These are phyloP conservation scores for Omphalotus guepiniiformis DNA, from an alignment of 768 basidiomycete species.

Conservation along the genomic window DNA sequence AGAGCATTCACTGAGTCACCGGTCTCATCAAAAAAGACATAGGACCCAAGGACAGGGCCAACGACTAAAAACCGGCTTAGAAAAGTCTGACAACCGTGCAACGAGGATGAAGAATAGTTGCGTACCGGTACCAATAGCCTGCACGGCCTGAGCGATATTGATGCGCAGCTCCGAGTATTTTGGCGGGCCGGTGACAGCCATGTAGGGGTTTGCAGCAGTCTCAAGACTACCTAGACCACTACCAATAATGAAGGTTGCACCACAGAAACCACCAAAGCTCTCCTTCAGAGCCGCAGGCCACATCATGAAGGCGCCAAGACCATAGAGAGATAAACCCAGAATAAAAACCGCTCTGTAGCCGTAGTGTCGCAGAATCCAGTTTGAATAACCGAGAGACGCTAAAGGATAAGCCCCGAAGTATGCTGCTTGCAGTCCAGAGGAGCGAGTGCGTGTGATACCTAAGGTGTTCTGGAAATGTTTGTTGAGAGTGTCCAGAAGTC, in stretches of 20 bases:
- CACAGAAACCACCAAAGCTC: conserved; percentile 32
- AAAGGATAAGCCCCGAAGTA: conserved; percentile 33
- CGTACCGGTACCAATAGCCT: conserved; percentile 24
- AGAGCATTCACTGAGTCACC: conserved; percentile 26
- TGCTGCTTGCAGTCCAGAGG: conserved; percentile 30
- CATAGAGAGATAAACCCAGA: conserved; percentile 26
- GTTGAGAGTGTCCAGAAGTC: conserved; percentile 30
- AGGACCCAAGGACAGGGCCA: conserved; percentile 29
- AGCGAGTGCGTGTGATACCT: conserved; percentile 28
- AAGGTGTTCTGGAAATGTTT: conserved; percentile 31
- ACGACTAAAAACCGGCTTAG: conserved; percentile 17
- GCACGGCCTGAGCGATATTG: conserved; percentile 30
- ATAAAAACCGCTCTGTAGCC: conserved; percentile 32
- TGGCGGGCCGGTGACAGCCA: conserved; percentile 33
- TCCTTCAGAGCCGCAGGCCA: conserved; percentile 31
- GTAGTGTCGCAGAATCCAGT: conserved; percentile 28
- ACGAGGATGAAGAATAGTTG: no score
- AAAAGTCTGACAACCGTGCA: not conserved
- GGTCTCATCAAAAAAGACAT: conserved; percentile 30
- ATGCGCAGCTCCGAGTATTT: conserved; percentile 29
- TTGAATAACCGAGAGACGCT: conserved; percentile 28
- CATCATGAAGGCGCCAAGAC: conserved; percentile 30
- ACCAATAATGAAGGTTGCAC: conserved; percentile 31
- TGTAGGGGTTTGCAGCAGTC: conserved; percentile 31
- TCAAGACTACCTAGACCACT: conserved; percentile 30